Base-by-base conservation (phyloP, 352 stramenopile genomes). In the Phytophthora aleatoria region DNA sequence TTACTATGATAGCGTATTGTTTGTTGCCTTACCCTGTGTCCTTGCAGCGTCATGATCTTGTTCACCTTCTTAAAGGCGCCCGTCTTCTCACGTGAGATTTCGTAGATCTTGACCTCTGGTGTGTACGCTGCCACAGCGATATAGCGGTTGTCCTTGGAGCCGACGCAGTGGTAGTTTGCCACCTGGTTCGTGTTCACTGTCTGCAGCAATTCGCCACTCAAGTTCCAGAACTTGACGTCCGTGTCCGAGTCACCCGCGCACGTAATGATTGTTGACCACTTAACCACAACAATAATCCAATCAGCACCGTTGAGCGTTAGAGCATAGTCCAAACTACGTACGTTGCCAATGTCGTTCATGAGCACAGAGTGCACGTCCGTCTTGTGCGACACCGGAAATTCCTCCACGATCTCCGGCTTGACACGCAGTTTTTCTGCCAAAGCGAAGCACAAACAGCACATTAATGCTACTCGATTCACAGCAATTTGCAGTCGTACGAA, bases 31-130 rank as follows among this genome's bases (percentile, higher is more conserved):
- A 94, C 83, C 30, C 81, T 74, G 47, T 94, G 85, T 11, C 85
- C 85, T 48, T 91, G 81, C 8, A 94, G 71, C 35, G 85, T 87
- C 83, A 94, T 92, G 64, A 92, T 82, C 68, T 94, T 94, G 71
- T 90, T 83, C 5, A 81, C 78, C 47, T 92, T 92, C 63, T 90
- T 90, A 65, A 94, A 94, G 15, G 77, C 67, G 30, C 85, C 85
- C 42, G 73, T 79, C 68, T 90, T 92, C 57, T 91, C 84, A 20
- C 85, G 85, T 24, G 73, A 74, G 52, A 94, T 91, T 52, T 94
- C 85, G 36, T 90, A 89, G 48, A 94, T 94, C 70, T 91, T 91
- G 50, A 92, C 85, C 31, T 94, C 85, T 8, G 85, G 85, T 4
- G 85, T 94, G 71, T 92, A 94, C 9, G 83, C 83, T 15, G 85